A percentile compares a stretch with the other conserved stretches of the same genome.
These are phyloP conservation scores for Cryptococcus jaspeensis DNA, from an alignment of 1,284 basidiomycete species.

Conservation along the genomic window DNA sequence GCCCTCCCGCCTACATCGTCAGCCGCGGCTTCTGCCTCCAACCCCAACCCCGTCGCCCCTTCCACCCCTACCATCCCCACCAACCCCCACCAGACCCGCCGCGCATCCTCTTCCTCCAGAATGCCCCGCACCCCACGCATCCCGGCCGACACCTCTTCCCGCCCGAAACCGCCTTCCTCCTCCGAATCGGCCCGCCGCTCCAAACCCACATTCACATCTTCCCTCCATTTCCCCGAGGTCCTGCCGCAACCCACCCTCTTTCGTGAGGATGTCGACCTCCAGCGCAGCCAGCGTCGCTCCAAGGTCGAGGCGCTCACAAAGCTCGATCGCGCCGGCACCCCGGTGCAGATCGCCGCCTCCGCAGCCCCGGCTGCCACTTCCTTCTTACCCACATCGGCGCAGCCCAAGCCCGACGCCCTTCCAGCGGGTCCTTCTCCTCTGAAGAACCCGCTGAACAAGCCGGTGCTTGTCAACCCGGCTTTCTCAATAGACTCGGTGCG, in stretches of 20 bases:
- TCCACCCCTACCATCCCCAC: too few relatives aligned
- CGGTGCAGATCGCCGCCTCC: constrained; percentile 11
- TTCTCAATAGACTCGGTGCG: constrained; percentile 38
- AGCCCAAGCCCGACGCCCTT: constrained; percentile 4
- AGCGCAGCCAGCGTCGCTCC: constrained; percentile 38
- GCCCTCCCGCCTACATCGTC: too few relatives aligned
- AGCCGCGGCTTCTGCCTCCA: too few relatives aligned
- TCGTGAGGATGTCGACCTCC: constrained; percentile 9
- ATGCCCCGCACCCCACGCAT: background rate
- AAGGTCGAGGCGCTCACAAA: constrained; percentile 44
- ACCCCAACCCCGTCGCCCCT: too few relatives aligned
- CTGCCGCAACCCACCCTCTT: constrained; percentile 16
- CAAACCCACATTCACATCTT: constrained; percentile 40
- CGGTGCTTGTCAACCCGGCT: constrained; percentile 32
- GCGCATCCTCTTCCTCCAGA: background rate
- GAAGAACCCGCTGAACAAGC: constrained; percentile 37
- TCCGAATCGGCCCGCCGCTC: constrained; percentile 1
- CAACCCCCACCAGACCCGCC: too few relatives aligned
- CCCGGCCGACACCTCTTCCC: background rate
- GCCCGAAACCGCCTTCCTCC: constrained; percentile 2
- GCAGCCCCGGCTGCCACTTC: constrained; percentile 36
- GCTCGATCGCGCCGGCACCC: constrained; percentile 39
- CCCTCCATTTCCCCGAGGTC: constrained; percentile 34
- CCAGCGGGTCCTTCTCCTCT: constrained; percentile 20
- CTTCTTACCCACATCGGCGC: constrained; percentile 33